Evolutionary conservation across 2,329 filamentous ascomycete genomes (phyloP), one percentile per base, ranked within the genome.

Genomic region (Fusarium sp.): DNA sequence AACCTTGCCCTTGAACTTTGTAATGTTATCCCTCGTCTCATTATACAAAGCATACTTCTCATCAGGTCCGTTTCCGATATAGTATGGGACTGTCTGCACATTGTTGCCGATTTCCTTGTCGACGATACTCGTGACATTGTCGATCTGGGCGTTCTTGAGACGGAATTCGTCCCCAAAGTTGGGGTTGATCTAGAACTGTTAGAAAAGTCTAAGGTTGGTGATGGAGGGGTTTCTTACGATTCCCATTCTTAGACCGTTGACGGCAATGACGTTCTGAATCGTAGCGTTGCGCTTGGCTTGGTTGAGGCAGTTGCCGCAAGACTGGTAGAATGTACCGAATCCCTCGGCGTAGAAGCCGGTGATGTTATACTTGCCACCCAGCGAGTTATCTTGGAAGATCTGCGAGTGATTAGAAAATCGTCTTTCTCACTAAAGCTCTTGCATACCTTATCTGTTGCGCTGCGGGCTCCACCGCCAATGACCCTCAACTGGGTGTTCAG

Each of bases 91-190:
- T 0, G 76, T 78, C 50, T 80, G 78, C 8, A 78, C 77, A 11
- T 80, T 79, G 63, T 80, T 80, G 8, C 73, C 78, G 12, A 80
- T 80, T 53, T 80, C 78, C 53, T 80, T 80, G n/a, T 76, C 74
- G 0, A 78, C 67, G 4, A 78, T 75, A 10, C 69, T 76, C 0
- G 76, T 72, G 35, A 80, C 61, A 7, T 75, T 76, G 5, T 77
- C 72, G 14, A 80, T 60, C 26, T 80, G 78, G 1, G 78, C 63
- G 24, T 80, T 61, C 68, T 79, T 80, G 15, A 80, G 73, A 3
- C 78, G 76, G 60, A 78, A 79, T 41, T 80, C 78, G 6, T 80
- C 78, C 1, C 78, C 78, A 13, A 59, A 79, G 66, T 80, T 80
- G 9, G 78, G 78, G 63, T 79, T 80, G 41, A 80, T 80, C 78